Evolutionary conservation across 495 filamentous ascomycete species (phyloP), one percentile per base, ranked within the genome.

Genomic region (Cercophora newfieldiana): DNA sequence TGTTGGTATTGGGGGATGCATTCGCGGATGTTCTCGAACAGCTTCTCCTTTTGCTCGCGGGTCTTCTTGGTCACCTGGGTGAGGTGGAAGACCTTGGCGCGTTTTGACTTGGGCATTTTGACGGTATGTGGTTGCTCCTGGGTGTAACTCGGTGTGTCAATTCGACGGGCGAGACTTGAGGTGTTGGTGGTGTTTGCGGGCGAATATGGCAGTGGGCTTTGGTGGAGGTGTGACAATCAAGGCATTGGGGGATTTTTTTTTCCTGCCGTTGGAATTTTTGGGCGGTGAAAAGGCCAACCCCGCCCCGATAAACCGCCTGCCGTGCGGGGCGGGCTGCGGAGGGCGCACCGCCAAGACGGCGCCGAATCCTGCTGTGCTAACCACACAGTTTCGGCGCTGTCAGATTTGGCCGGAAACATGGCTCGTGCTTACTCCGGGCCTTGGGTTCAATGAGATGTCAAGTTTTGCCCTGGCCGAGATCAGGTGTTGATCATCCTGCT

Each of bases 41-140:
- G 89, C 64, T 89, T 89, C 71, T 93, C 83, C 76, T 93, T 93
- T 68, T 94, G 87, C 78, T 97, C 94, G 78, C 89, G 86, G 61
- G 86, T 90, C 81, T 97, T 97, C 82, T 97, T 98, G 72, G 86
- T 82, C 61, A 93, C 92, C 80, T 94, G 91, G 65, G 94, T 93
- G 78, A 95, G 83, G 81, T 96, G 89, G 68, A 95, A 87, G 75
- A 96, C 84, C 75, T 89, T 93, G 66, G 90, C 86, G 76, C 95
- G 91, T 84, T 97, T 99, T 64, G 94, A 97, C 81, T 92, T 91
- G 71, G 95, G 96, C 95, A 99, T 99, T 72, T 69, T 90, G 81
- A 62, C 66, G 57, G 56, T 61, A 47, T 47, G 7, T 47, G 7
- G 7, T 47, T 47, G 7, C 7, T 7, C 37, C 18, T 47, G 7